Evolutionary conservation across 1,139 yeast genomes (phyloP).

Genomic region (Waltiozyma sp.): DNA sequence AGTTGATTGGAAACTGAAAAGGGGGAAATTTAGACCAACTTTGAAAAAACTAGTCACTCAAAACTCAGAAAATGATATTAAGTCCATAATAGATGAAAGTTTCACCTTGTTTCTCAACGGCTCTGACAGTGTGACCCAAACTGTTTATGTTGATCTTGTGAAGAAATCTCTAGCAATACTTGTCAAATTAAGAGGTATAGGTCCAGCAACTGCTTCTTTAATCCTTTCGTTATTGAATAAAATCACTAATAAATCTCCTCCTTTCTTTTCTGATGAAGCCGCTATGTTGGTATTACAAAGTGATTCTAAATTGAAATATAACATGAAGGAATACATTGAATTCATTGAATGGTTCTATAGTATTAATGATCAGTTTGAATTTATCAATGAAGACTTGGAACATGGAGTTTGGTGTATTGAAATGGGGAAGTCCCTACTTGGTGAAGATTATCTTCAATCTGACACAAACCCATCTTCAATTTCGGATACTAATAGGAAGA

Average conservation of each 20-base stretch:
- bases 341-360: slow-evolving; percentile 7
- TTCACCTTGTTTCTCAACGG: slow-evolving; percentile 6
- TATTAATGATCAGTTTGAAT: slow-evolving; percentile 4
- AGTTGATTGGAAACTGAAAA: slow-evolving; percentile 17
- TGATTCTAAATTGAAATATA: slow-evolving; percentile 12
- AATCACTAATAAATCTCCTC: slow-evolving; percentile 13
- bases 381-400: slow-evolving; percentile 11
- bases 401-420: slow-evolving; percentile 15
- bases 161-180: slow-evolving; percentile 6
- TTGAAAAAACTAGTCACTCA: slow-evolving; percentile 13
- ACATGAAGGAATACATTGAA: slow-evolving; percentile 11
- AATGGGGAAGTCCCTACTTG: background rate
- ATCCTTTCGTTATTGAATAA: slow-evolving; percentile 10
- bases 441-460: background rate
- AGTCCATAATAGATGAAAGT: slow-evolving; percentile 4
- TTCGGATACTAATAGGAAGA: too few species aligned
- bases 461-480: too few species aligned
- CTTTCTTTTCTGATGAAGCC: slow-evolving; percentile 18
- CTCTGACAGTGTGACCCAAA: background rate
- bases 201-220: slow-evolving; percentile 19
- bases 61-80: slow-evolving; percentile 9
- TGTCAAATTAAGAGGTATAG: slow-evolving; percentile 14
- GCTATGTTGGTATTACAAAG: slow-evolving; percentile 10
- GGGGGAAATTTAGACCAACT: slow-evolving; percentile 18
- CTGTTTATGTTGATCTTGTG: slow-evolving; percentile 1